phyloP scores from a whole-genome alignment of 257 asterid species.

The Capsicum chinense region DNA sequence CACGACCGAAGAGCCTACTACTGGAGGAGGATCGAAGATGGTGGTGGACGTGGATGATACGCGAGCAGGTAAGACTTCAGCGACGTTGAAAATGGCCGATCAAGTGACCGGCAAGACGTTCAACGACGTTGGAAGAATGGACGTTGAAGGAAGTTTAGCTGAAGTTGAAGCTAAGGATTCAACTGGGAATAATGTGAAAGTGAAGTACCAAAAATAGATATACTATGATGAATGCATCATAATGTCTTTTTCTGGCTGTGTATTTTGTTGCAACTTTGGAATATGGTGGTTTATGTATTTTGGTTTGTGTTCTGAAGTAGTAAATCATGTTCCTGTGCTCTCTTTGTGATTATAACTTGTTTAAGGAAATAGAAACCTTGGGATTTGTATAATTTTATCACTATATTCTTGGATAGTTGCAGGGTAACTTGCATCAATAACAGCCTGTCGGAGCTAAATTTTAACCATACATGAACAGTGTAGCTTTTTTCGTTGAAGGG shows the following conservation, averaged over 20 bases:
- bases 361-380: too few relatives aligned
- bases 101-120: constrained; percentile 60
- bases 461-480: too few relatives aligned
- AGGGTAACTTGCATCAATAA: too few relatives aligned
- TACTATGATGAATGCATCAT: neutral
- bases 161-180: constrained; percentile 38
- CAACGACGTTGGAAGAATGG: constrained; percentile 58
- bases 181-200: neutral
- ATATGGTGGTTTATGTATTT: neutral
- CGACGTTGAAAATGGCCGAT: constrained; percentile 48
- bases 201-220: neutral
- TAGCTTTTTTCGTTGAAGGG: too few relatives aligned
- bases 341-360: too few relatives aligned
- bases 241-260: neutral
- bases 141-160: constrained; percentile 38
- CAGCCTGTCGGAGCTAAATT: too few relatives aligned
- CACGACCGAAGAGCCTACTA: constrained; percentile 18
- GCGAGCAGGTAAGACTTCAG: constrained; percentile 38
- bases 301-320: neutral
- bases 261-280: neutral
- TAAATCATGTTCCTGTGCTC: neutral
- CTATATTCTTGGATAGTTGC: too few relatives aligned
- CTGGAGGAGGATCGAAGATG: constrained; percentile 3
- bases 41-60: constrained; percentile 51
- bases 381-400: too few relatives aligned